phyloP scores from a whole-genome alignment of 208 protist species.

The Naegleria fowleri region DNA sequence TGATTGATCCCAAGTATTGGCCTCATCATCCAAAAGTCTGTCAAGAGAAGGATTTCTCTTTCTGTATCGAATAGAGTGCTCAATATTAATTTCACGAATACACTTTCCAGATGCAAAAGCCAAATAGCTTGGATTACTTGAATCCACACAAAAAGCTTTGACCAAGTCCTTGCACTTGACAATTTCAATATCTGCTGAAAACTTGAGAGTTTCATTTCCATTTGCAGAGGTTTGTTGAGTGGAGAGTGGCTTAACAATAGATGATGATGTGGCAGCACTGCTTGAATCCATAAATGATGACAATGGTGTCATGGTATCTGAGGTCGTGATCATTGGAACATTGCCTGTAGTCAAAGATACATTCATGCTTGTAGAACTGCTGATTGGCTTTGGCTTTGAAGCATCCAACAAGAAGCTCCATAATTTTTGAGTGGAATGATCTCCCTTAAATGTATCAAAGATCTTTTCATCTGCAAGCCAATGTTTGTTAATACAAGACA shows the following conservation, averaged over 20 bases:
- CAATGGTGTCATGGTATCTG: too few species aligned
- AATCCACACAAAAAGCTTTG: slow-evolving; percentile 4
- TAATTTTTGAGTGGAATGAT: not conserved
- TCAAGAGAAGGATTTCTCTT: slow-evolving; percentile 20
- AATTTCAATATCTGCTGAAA: slow-evolving; percentile 20
- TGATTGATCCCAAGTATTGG: not conserved
- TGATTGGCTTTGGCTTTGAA: not conserved
- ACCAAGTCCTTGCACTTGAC: not conserved
- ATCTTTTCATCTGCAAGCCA: not conserved
- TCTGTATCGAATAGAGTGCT: slow-evolving; percentile 26
- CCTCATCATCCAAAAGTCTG: slow-evolving; percentile 23
- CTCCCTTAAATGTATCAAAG: not conserved
- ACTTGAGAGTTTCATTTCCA: not conserved
- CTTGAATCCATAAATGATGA: too few species aligned
- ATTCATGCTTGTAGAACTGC: not conserved
- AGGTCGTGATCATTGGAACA: too few species aligned
- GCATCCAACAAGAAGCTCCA: not conserved
- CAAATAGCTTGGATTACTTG: slow-evolving; percentile 12
- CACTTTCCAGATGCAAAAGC: not conserved
- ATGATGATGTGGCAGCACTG: too few species aligned
- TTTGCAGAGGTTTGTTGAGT: too few species aligned
- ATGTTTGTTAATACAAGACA: not conserved
- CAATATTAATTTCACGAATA: slow-evolving; percentile 30
- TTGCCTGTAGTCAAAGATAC: too few species aligned
- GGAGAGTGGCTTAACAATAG: too few species aligned